Evolutionary conservation across 352 stramenopile species (phyloP), one percentile per base, ranked within the genome.

Genomic region (Hyaloperonospora arabidopsidis): DNA sequence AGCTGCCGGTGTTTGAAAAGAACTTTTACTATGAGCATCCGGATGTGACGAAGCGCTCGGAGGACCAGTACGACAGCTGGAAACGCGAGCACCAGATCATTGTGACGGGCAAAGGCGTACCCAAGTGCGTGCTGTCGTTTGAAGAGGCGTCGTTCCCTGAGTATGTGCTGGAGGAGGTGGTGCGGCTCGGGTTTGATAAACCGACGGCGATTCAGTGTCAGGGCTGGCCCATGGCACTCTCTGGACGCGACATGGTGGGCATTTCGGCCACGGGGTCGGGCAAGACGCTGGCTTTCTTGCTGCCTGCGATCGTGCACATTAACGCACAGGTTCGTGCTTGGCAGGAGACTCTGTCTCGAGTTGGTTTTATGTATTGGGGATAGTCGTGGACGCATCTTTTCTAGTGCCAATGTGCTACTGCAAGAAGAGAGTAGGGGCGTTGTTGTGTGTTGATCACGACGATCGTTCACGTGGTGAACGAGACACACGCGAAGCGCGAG

Each of bases 221-320:
- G 74, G 97, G 96, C 21, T 99, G 96, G 96, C 97, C 97, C 7
- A 99, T 99, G 96, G 97, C 96, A 15, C 72, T 95, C 5, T 97
- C 95, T 23, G 97, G 97, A 45, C 87, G 94, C 48, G 97, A 99
- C 70, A 98, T 99, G 92, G 95, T 99, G 41, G 97, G 97, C 53
- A 98, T 99, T 65, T 97, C 88, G 23, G 94, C 96, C 5, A 99
- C 97, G 7, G 97, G 97, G 1, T 98, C 88, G 5, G 97, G 97
- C 49, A 99, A 99, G 71, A 99, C 96, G 23, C 61, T 98, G 44
- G 93, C 96, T 29, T 99, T 99, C 79, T 84, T 99, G 65, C 78
- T 99, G n/a, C 97, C 97, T 12, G 96, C 91, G 32, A 98, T 99
- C 86, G 97, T 99, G 63, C 97, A 99, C 76, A 99, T 99, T 81